These are phyloP conservation scores for Amaranthus cruentus DNA, from an alignment of 148 eudicot species.

Conservation along the genomic window DNA sequence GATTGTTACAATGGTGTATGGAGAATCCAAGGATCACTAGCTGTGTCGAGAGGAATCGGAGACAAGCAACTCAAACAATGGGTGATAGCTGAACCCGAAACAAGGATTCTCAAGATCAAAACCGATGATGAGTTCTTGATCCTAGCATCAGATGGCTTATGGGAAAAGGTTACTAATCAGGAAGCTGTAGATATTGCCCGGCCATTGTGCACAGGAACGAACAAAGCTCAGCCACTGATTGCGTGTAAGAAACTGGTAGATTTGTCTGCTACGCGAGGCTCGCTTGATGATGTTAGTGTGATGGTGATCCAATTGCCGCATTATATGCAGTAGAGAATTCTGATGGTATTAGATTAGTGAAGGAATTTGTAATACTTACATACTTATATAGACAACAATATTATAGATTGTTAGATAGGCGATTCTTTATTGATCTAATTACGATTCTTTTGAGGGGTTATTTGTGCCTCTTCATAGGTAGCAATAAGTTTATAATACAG, in stretches of 20 bases:
- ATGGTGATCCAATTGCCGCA: constrained; percentile 62
- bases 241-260: constrained; percentile 75
- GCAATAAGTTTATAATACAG: no score
- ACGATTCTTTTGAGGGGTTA: neutral
- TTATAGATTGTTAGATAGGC: neutral
- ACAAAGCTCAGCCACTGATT: constrained; percentile 33
- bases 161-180: constrained; percentile 75
- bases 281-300: constrained; percentile 67
- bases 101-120: constrained; percentile 36
- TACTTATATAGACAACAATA: no score
- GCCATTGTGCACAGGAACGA: constrained; percentile 30
- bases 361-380: no score
- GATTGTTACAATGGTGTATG: constrained; percentile 75
- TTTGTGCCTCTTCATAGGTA: neutral
- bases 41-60: constrained; percentile 85
- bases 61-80: constrained; percentile 70
- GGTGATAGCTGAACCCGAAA: constrained; percentile 80
- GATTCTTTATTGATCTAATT: constrained; percentile 19
- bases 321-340: constrained; percentile 20
- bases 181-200: constrained; percentile 75
- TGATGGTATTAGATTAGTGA: no score
- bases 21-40: constrained; percentile 81
- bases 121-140: constrained; percentile 60
- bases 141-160: constrained; percentile 88
- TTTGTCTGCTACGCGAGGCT: constrained; percentile 61